Base-by-base conservation (phyloP, 1,139 yeast genomes). In the Yamadazyma dushanensis region DNA sequence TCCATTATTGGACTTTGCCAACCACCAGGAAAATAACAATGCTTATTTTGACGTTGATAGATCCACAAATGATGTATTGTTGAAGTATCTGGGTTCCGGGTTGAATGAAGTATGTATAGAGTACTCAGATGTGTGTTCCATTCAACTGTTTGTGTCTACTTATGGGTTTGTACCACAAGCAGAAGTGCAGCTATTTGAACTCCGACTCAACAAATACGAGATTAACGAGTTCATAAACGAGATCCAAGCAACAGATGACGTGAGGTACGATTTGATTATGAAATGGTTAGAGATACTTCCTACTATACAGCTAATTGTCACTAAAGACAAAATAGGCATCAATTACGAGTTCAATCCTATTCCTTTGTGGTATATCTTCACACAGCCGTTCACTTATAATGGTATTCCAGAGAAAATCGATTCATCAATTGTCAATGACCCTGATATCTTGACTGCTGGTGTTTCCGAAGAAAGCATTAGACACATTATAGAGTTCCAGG, bases 1-100 rank as follows among this genome's bases (percentile, higher is more conserved):
- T 1, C 89, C 92, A 0, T 45, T 80, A 1, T 51, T 83, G 22
- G 92, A 83, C 53, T 83, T 76, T 63, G 85, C 75, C 4, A 83
- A 83, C 50, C 92, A 83, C 51, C 59, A 58, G 30, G 59, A 56
- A 27, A 25, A 42, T 5, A 58, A 62, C 32, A 81, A 79, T 53
- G 74, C 84, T 0, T 70, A 64, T 45, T 83, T 80, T 57, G 92
- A 83, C 52, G 67, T 80, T 10, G 88, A 81, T 51, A 59, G 68
- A 16, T 29, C 38, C 0, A 68, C 61, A 3, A 56, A 62, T 2
- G 84, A 78, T 38, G 61, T 81, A 3, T 29, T 82, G 17, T 36
- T 61, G 32, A 47, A 38, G 59, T 52, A 35, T 21, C 36, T 34
- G 42, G 37, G 37, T 8, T 22, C 34, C 6, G 49, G 46, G 24